Conservation (phyloP, 345 rosid genomes). For the Durio zibethinus region DNA sequence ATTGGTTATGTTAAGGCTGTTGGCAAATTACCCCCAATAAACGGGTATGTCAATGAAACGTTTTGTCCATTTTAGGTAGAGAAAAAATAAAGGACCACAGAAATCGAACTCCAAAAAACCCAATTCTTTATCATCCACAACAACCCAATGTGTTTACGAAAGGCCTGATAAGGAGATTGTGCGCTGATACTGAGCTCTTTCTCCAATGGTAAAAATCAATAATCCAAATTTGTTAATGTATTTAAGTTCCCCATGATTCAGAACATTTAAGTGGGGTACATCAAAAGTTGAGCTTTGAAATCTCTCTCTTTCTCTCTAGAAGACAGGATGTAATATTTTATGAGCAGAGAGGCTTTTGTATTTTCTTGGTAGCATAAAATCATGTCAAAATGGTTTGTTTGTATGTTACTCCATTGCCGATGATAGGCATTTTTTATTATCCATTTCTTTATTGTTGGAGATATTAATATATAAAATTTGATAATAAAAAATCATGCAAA, state of each 20-base stretch:
- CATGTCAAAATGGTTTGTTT: not conserved
- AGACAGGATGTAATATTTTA: not conserved
- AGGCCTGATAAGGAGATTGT: slow-evolving; percentile 10
- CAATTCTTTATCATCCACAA: not conserved
- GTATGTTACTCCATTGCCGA: not conserved
- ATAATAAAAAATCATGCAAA: too few species aligned
- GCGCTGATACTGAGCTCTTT: not conserved
- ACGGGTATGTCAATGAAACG: too few species aligned
- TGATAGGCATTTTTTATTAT: too few species aligned
- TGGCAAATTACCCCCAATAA: too few species aligned
- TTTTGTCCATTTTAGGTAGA: too few species aligned
- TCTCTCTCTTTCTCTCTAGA: not conserved
- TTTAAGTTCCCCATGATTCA: slow-evolving; percentile 3
- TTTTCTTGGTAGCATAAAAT: not conserved
- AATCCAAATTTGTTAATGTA: not conserved
- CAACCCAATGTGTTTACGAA: not conserved
- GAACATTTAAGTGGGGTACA: not conserved
- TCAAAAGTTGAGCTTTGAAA: slow-evolving; percentile 26
- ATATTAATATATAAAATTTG: too few species aligned
- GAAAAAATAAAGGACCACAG: not conserved
- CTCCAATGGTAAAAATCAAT: not conserved
- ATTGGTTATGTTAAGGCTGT: too few species aligned
- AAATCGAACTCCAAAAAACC: not conserved
- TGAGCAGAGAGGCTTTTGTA: too few species aligned
- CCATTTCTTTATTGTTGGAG: too few species aligned